These are phyloP conservation scores for Pseudocercospora crystallina DNA, from an alignment of 2,329 filamentous ascomycete genomes.

Conservation along the genomic window DNA sequence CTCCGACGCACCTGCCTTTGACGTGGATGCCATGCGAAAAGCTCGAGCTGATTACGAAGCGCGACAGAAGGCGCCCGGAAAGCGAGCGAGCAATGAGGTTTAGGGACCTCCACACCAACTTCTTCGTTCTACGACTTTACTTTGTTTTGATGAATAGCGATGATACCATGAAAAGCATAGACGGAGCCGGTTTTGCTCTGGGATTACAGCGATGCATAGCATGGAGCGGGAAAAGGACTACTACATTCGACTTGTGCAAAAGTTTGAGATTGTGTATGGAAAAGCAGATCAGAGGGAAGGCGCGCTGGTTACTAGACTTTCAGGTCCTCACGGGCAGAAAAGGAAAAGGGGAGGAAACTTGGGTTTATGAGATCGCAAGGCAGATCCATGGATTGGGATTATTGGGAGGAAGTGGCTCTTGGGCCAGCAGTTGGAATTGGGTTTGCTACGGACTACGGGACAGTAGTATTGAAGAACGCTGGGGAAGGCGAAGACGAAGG, in stretches of 20 bases:
- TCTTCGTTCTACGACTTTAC: constrained; percentile 3
- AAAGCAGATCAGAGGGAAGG: neutral
- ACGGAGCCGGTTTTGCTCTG: constrained; percentile 18
- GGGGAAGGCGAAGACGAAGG: too few relatives aligned
- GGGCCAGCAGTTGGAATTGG: too few relatives aligned
- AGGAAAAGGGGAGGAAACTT: neutral
- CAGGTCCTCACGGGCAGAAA: constrained; percentile 13
- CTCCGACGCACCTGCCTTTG: constrained; percentile 21
- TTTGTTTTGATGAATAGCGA: constrained; percentile 21
- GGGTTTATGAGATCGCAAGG: too few relatives aligned
- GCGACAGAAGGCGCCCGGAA: constrained; percentile 10
- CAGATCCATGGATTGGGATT: too few relatives aligned
- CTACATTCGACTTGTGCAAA: constrained; percentile 11
- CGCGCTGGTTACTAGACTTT: constrained; percentile 3
- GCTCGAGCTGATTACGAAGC: constrained; percentile 21
- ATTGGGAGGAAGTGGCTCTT: too few relatives aligned
- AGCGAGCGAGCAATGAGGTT: constrained; percentile 22
- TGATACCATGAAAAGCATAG: constrained; percentile 22
- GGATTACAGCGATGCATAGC: constrained; percentile 13
- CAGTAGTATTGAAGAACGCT: too few relatives aligned
- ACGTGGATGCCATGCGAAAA: constrained; percentile 24
- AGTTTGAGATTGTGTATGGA: too few relatives aligned
- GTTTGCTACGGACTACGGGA: too few relatives aligned
- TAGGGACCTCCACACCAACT: neutral
- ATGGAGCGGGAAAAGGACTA: constrained; percentile 14